Evolutionary conservation across 177 flowering plant genomes (phyloP), one percentile per base, ranked within the genome.

Genomic region (Vitis hybrid): DNA sequence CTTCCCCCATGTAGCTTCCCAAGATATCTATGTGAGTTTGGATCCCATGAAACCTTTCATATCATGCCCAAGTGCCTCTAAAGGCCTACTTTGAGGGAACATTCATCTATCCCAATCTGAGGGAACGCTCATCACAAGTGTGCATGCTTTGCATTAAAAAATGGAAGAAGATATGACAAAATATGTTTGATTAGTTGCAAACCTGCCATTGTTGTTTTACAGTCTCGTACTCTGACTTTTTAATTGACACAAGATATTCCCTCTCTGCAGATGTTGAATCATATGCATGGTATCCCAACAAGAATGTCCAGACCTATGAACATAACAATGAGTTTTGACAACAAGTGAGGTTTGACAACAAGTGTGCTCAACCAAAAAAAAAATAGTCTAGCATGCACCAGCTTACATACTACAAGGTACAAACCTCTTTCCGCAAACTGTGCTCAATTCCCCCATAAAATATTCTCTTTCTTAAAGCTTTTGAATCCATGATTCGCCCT

Each of bases 161-260:
- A 70, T 61, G 57, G 13, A 51, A 14, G 12, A 20, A 21, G 48
- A 73, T 14, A 50, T 2, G 54, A 41, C 2, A 54, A 11, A 49
- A 24, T 10, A 46, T 21, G 13, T 24, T 32, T 11, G 35, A 64
- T 61, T 53, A 72, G 69, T 10, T 52, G 64, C 81, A 62, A 75
- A 96, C 99, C 99, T 92, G 83, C 99, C 99, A 96, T 74, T 96
- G 98, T 24, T 53, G 73, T 84, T 93, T 96, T 68, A 96, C 77
- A 13, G 88, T 87, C 74, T 90, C 91, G 78, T 93, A 96, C 74
- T 91, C 99, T 51, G 81, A 68, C 72, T 83, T 88, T 79, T 83
- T 96, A 13, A 82, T 68, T 59, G 92, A 71, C 66, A 71, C 65
- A 41, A 82, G 84, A 79, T 88, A 88, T 61, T 89, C 97, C 77